phyloP scores from a whole-genome alignment of 257 asterid species.

The Coffea canephora region DNA sequence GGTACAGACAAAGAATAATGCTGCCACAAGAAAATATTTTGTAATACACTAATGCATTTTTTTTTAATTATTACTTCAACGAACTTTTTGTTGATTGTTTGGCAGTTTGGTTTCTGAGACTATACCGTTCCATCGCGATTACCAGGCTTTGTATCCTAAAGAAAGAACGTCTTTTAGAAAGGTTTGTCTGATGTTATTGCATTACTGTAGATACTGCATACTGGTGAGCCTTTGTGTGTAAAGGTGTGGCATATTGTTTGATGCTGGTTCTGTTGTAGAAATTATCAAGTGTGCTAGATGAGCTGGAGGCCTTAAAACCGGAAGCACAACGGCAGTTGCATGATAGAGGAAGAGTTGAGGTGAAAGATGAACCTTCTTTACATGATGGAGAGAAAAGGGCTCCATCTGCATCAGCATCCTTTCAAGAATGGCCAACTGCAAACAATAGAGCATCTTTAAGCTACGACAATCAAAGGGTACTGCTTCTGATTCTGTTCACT shows the following conservation, averaged over 20 bases:
- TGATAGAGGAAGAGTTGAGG: slow-evolving; percentile 38
- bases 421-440: slow-evolving; percentile 14
- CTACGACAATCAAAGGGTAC: slow-evolving; percentile 48
- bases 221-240: background rate
- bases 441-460: slow-evolving; percentile 37
- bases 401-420: slow-evolving; percentile 32
- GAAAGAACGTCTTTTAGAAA: slow-evolving; percentile 49
- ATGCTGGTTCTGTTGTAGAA: slow-evolving; percentile 26
- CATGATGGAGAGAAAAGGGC: slow-evolving; percentile 33
- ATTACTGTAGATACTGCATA: slow-evolving; percentile 5
- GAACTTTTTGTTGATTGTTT: slow-evolving; percentile 18
- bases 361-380: slow-evolving; percentile 32
- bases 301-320: slow-evolving; percentile 70
- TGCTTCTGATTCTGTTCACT: slow-evolving; percentile 3
- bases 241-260: background rate
- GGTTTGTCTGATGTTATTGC: slow-evolving; percentile 37
- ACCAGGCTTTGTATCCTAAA: slow-evolving; percentile 42
- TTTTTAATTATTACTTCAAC: slow-evolving; percentile 16
- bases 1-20: slow-evolving; percentile 37
- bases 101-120: slow-evolving; percentile 90
- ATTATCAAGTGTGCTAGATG: slow-evolving; percentile 51
- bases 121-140: slow-evolving; percentile 76
- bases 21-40: background rate
- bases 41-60: slow-evolving; percentile 1
- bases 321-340: slow-evolving; percentile 40